Evolutionary conservation across 768 basidiomycete species (phyloP).

Genomic region (Leccinum barrowsii): DNA sequence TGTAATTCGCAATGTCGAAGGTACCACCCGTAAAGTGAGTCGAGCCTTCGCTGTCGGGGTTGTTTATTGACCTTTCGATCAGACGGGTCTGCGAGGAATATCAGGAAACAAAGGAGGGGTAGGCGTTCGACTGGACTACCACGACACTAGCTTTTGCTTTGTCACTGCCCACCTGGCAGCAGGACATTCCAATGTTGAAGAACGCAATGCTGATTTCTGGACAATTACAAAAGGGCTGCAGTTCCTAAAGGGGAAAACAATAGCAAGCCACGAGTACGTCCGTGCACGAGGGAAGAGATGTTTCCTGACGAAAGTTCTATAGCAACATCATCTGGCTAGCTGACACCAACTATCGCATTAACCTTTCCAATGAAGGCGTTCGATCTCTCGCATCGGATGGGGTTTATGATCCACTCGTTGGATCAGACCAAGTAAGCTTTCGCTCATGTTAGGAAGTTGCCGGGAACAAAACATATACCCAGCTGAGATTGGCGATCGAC

Average conservation of each 20-base stretch:
- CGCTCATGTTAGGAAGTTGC: neutral
- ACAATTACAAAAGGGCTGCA: constrained; percentile 83
- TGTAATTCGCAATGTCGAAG: constrained; percentile 90
- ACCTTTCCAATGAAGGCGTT: constrained; percentile 79
- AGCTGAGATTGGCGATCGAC: constrained; percentile 77
- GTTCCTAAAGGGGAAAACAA: constrained; percentile 87
- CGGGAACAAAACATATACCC: neutral
- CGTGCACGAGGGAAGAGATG: neutral
- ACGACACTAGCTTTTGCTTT: constrained; percentile 92
- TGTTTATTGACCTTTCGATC: constrained; percentile 3
- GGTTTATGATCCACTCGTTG: constrained; percentile 70
- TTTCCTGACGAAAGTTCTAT: constrained; percentile 6
- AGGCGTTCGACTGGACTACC: constrained; percentile 77
- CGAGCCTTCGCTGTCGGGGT: neutral
- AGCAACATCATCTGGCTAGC: constrained; percentile 94
- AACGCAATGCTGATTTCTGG: constrained; percentile 87
- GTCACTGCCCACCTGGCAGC: constrained; percentile 95
- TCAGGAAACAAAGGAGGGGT: constrained; percentile 98
- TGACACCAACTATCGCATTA: constrained; percentile 94
- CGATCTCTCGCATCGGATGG: constrained; percentile 60
- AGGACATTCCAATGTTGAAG: constrained; percentile 86
- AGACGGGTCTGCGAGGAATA: constrained; percentile 92
- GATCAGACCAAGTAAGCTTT: constrained; percentile 75
- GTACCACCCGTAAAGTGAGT: constrained; percentile 81
- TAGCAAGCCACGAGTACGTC: constrained; percentile 85